phyloP scores from a whole-genome alignment of 2,329 filamentous ascomycete species.

The Botryosphaeria dothidea region DNA sequence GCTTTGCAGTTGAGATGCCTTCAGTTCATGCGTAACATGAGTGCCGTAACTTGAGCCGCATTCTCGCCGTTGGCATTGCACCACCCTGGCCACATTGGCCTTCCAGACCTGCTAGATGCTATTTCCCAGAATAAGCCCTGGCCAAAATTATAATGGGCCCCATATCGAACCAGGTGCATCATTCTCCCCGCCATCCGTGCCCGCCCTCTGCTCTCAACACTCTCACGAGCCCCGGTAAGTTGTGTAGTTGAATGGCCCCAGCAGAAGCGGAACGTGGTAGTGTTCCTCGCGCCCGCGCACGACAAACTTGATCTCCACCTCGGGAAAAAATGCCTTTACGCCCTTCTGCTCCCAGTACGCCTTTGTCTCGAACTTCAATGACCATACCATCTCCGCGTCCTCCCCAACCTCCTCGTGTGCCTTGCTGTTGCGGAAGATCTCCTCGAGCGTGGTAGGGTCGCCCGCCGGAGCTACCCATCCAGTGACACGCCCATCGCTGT shows the following conservation, averaged over 20 bases:
- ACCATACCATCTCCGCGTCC: constrained; percentile 59
- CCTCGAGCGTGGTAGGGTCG: constrained; percentile 16
- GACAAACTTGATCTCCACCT: constrained; percentile 57
- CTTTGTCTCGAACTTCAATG: constrained; percentile 71
- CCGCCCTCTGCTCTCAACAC: not conserved
- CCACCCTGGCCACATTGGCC: not conserved
- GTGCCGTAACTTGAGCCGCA: not conserved
- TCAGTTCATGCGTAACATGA: not conserved
- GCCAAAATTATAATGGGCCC: not conserved
- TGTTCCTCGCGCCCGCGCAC: constrained; percentile 58
- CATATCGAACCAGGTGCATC: not conserved
- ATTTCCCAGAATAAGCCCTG: not conserved
- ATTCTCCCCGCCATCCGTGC: not conserved
- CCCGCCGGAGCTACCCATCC: constrained; percentile 52
- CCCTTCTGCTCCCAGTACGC: constrained; percentile 66
- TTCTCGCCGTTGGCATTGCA: not conserved
- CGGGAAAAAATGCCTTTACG: constrained; percentile 57
- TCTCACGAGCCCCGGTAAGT: constrained; percentile 75
- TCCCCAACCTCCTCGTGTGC: constrained; percentile 23
- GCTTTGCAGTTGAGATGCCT: not conserved
- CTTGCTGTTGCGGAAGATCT: constrained; percentile 19
- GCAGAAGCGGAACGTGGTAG: constrained; percentile 76
- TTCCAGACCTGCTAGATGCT: not conserved
- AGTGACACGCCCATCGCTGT: constrained; percentile 73
- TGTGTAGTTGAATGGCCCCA: constrained; percentile 78